A percentile compares a stretch with the other conserved stretches of the same genome.
Evolutionary conservation across 2,329 filamentous ascomycete genomes (phyloP).

Genomic region (Colletotrichum orchidophilum): DNA sequence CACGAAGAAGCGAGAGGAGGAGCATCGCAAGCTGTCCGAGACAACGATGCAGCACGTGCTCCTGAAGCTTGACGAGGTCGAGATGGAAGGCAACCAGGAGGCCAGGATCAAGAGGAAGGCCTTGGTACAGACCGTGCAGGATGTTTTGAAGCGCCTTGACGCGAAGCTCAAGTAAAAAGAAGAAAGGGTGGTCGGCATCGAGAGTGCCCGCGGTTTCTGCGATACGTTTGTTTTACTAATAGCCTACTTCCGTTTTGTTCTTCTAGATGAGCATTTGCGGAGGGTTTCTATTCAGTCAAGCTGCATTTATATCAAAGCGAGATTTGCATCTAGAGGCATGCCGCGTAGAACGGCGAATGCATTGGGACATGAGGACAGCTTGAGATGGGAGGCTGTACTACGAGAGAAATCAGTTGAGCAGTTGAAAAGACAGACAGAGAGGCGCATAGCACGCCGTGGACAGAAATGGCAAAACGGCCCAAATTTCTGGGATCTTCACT

Average conservation of each 20-base stretch:
- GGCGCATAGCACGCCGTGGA: slow-evolving; percentile 1
- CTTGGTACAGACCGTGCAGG: slow-evolving; percentile 77
- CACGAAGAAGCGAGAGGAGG: slow-evolving; percentile 73
- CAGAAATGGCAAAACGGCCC: slow-evolving; percentile 13
- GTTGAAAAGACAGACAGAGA: not conserved
- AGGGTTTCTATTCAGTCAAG: slow-evolving; percentile 2
- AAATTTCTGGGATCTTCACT: slow-evolving; percentile 23
- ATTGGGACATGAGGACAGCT: not conserved
- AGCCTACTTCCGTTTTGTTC: not conserved
- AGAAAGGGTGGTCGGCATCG: not conserved
- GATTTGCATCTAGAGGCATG: slow-evolving; percentile 31
- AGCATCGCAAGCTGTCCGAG: slow-evolving; percentile 80
- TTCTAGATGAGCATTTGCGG: slow-evolving; percentile 9
- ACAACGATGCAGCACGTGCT: slow-evolving; percentile 80
- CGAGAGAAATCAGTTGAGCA: not conserved
- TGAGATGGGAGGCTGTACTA: not conserved
- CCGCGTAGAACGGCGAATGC: slow-evolving; percentile 4
- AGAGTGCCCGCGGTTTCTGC: slow-evolving; percentile 6
- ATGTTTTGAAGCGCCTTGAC: slow-evolving; percentile 72
- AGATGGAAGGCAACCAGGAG: slow-evolving; percentile 74
- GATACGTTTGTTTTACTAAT: slow-evolving; percentile 14
- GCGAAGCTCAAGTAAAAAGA: slow-evolving; percentile 37
- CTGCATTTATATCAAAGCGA: slow-evolving; percentile 31
- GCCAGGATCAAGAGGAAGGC: slow-evolving; percentile 75
- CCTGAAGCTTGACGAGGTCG: slow-evolving; percentile 80